These are phyloP conservation scores for Heliosperma pusillum DNA, from an alignment of 148 eudicot genomes.

Conservation along the genomic window DNA sequence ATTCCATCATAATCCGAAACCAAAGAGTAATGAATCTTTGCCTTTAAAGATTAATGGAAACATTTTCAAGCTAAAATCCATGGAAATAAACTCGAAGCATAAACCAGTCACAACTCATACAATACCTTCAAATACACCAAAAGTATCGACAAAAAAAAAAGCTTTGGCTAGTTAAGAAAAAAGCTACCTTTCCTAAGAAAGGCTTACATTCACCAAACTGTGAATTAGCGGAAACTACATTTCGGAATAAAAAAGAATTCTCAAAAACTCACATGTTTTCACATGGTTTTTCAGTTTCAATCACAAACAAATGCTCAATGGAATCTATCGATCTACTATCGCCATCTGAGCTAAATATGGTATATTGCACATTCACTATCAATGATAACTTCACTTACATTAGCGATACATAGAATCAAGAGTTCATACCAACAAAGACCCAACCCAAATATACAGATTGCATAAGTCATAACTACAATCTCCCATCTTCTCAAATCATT, in stretches of 20 bases:
- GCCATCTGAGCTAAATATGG: not conserved
- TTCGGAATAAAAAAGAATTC: not conserved
- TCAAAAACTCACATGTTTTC: not conserved
- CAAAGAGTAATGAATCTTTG: too few species aligned
- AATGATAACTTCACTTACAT: not conserved
- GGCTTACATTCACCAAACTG: not conserved
- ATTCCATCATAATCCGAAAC: too few species aligned
- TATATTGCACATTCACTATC: not conserved
- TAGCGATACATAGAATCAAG: not conserved
- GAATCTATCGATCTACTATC: not conserved
- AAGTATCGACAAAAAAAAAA: not conserved
- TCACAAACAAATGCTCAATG: not conserved
- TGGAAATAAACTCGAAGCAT: not conserved
- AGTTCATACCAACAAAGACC: not conserved
- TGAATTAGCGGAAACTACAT: not conserved
- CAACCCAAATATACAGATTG: not conserved
- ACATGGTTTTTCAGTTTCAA: not conserved
- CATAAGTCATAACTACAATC: not conserved
- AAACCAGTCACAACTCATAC: not conserved
- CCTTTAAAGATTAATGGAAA: too few species aligned
- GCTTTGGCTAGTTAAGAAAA: not conserved
- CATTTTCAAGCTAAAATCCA: conserved; percentile 1
- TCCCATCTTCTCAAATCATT: too few species aligned
- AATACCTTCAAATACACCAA: not conserved
- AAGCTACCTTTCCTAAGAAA: not conserved